Evolutionary conservation across 2,329 filamentous ascomycete species (phyloP).

Genomic region (Hyphodiscus sp.): DNA sequence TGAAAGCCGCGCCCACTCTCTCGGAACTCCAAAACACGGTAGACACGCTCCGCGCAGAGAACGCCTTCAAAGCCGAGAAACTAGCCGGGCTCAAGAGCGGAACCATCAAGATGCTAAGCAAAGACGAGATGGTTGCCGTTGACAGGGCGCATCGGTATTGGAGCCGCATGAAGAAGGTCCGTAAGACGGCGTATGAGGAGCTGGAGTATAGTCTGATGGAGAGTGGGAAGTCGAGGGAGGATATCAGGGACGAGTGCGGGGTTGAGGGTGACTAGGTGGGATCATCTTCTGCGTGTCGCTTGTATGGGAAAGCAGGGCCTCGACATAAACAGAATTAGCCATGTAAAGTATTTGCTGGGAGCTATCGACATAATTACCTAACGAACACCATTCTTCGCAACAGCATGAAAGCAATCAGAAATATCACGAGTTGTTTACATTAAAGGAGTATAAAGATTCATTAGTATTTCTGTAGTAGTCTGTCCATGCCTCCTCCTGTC

Average conservation of each 20-base stretch:
- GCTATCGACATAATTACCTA: too few relatives aligned
- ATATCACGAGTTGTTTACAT: too few relatives aligned
- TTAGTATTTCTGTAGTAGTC: too few relatives aligned
- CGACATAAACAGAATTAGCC: too few relatives aligned
- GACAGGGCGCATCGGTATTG: constrained; percentile 41
- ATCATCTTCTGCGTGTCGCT: too few relatives aligned
- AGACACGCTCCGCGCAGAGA: constrained; percentile 37
- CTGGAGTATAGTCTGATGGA: constrained; percentile 38
- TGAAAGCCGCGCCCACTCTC: constrained; percentile 41
- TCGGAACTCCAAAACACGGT: constrained; percentile 41
- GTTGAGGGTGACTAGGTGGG: constrained; percentile 25
- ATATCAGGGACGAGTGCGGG: constrained; percentile 39
- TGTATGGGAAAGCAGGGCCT: too few relatives aligned
- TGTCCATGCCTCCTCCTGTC: too few relatives aligned
- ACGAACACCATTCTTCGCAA: too few relatives aligned
- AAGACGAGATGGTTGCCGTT: constrained; percentile 40
- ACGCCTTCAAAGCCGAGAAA: constrained; percentile 33
- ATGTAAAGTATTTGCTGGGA: too few relatives aligned
- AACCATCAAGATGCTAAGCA: constrained; percentile 36
- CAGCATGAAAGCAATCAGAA: too few relatives aligned
- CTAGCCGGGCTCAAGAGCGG: constrained; percentile 35
- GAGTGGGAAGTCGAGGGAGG: constrained; percentile 35
- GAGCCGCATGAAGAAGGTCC: constrained; percentile 27
- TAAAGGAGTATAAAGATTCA: too few relatives aligned
- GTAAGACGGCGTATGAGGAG: constrained; percentile 27